Conservation (phyloP, 306 rosid genomes). For the Quercus parvula region DNA sequence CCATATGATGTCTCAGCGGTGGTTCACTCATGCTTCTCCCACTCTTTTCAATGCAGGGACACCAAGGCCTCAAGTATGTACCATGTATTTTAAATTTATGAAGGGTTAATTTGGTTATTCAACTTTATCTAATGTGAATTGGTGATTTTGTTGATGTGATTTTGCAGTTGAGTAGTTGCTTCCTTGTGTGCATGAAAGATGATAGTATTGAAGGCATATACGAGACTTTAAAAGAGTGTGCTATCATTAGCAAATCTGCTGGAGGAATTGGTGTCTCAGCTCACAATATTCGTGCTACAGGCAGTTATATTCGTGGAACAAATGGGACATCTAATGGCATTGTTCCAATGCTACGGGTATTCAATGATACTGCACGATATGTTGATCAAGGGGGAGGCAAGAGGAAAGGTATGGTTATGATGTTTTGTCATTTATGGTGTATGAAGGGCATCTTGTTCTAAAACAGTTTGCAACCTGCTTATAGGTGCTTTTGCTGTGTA, state of each 20-base stretch:
- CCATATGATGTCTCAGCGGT: slow-evolving; percentile 90
- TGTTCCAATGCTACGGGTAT: slow-evolving; percentile 86
- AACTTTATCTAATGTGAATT: background rate
- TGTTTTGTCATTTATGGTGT: too few species aligned
- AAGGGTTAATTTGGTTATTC: background rate
- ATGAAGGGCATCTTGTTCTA: background rate
- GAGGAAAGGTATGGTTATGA: slow-evolving; percentile 64
- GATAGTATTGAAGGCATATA: slow-evolving; percentile 94
- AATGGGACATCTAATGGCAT: slow-evolving; percentile 96
- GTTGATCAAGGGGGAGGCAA: slow-evolving; percentile 99
- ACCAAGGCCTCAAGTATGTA: slow-evolving; percentile 81
- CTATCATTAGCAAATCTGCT: slow-evolving; percentile 96
- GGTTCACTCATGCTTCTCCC: slow-evolving; percentile 99
- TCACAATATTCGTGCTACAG: slow-evolving; percentile 81
- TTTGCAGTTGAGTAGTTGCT: slow-evolving; percentile 96
- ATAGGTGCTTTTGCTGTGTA: slow-evolving; percentile 95
- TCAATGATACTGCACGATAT: slow-evolving; percentile 94
- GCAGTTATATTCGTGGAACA: slow-evolving; percentile 95
- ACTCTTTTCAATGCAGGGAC: slow-evolving; percentile 97
- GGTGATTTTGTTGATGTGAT: slow-evolving; percentile 11
- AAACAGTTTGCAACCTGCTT: slow-evolving; percentile 11
- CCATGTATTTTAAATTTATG: background rate
- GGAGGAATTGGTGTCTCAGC: slow-evolving; percentile 95
- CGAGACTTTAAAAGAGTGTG: slow-evolving; percentile 94
- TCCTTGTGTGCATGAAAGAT: slow-evolving; percentile 87